Base-by-base conservation (phyloP, 768 basidiomycete species). In the Heimioporus sp. region DNA sequence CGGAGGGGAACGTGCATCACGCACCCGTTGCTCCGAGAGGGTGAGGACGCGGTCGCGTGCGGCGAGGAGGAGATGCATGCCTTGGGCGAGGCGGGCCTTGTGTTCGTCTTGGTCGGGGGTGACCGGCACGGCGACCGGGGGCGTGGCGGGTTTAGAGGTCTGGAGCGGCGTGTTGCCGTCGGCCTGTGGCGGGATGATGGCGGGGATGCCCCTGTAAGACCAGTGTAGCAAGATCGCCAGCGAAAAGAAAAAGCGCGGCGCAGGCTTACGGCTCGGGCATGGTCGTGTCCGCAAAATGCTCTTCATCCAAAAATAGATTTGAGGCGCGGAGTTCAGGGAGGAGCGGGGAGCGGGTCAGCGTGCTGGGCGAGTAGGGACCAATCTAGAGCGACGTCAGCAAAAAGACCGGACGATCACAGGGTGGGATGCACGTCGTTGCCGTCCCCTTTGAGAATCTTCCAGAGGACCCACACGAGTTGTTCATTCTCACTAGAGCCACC, bases 361-460 rank as follows among this genome's bases (percentile, higher is more conserved):
- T 84, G 61, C 75, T 82, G 31, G 89, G 87, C 58, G 88, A 85
- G 73, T 87, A 90, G 54, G 88, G 86, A 56, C 85, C 88, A 69
- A 92, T 87, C 89, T 91, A 51, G 38, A n/a, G 30, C 24, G 7
- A 30, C 30, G 49, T 66, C 24, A 63, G 54, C 31, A 5, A 16
- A 3, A 20, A 20, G 30, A 24, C 11, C 2, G 24, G 36, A 28
- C 15, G 41, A 56, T 16, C 43, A 45, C 49, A 12, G 43, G 12
- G 46, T 42, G 49, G 20, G n/a, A 19, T 35, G 51, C 56, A 90
- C 89, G 75, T 91, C 88, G 53, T 82, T 83, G 17, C 89, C 89
- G 64, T 90, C 87, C 47, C 89, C 90, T 66, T 82, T 87, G 49
- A 91, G 72, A 51, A 91, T 87, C 71, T 91, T 91, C 88, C 88